Percentiles rank a stretch among this genome's conserved stretches.
phyloP scores from a whole-genome alignment of 306 rosid species.

The Fragaria ananassa region DNA sequence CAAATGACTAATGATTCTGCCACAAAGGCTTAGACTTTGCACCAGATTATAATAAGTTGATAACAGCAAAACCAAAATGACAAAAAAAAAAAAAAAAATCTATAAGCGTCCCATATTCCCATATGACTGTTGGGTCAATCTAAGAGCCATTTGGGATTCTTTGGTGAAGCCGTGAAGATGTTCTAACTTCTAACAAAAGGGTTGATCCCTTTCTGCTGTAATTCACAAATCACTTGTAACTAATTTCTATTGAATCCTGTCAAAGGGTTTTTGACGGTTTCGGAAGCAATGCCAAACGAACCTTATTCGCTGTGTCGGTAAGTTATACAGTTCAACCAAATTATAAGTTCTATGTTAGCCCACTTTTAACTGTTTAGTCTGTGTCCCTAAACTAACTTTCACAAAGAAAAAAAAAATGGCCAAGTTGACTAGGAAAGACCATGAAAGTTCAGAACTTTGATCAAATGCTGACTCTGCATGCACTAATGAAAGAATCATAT shows the following conservation, averaged over 20 bases:
- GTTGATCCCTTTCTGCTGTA: not conserved
- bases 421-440: conserved; percentile 32
- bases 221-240: not conserved
- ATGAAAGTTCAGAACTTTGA: conserved; percentile 6
- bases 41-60: not conserved
- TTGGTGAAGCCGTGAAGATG: not conserved
- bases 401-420: conserved; percentile 8
- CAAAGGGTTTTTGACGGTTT: not conserved
- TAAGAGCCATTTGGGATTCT: conserved; percentile 1
- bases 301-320: not conserved
- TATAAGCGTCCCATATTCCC: not conserved
- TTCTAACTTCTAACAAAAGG: not conserved
- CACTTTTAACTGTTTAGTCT: conserved; percentile 10
- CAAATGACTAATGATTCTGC: conserved; percentile 3
- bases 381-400: conserved; percentile 8
- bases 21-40: not conserved
- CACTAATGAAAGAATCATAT: conserved; percentile 37
- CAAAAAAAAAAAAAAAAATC: not conserved
- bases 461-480: conserved; percentile 36
- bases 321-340: not conserved
- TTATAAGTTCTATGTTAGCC: conserved; percentile 7
- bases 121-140: not conserved
- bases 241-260: not conserved
- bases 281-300: not conserved
- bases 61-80: no score